phyloP scores from a whole-genome alignment of 2,329 filamentous ascomycete species.

The Verticillium zaregamsianum region DNA sequence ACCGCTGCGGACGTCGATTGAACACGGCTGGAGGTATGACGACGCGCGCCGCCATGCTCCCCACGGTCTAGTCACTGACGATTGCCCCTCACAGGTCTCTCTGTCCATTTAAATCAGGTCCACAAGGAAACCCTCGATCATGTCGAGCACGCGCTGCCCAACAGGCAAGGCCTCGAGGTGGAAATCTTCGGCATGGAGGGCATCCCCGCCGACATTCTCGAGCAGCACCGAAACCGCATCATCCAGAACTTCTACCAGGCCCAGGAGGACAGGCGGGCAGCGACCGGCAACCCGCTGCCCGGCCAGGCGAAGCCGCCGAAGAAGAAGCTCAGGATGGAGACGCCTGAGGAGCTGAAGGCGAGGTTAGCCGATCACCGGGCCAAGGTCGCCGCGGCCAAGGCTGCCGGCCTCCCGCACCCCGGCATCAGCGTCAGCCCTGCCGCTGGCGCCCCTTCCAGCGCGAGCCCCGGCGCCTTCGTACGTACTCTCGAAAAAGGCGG shows the following conservation, averaged over 20 bases:
- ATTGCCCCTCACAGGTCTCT: constrained; percentile 60
- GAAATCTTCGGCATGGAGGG: constrained; percentile 99
- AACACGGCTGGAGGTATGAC: constrained; percentile 88
- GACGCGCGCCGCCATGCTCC: neutral
- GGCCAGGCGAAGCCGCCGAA: constrained; percentile 62
- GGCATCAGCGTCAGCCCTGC: constrained; percentile 45
- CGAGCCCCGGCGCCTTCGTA: constrained; percentile 55
- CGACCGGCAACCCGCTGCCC: constrained; percentile 78
- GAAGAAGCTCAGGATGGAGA: constrained; percentile 71
- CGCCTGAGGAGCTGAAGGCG: constrained; percentile 72
- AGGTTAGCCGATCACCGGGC: constrained; percentile 74
- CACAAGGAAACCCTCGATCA: constrained; percentile 87
- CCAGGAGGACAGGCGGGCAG: constrained; percentile 75
- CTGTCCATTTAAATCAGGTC: constrained; percentile 96
- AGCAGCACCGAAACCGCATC: constrained; percentile 82
- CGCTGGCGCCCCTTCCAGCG: constrained; percentile 27
- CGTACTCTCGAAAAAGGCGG: constrained; percentile 26
- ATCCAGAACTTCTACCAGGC: constrained; percentile 80
- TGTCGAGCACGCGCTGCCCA: constrained; percentile 89
- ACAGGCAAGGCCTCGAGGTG: constrained; percentile 78
- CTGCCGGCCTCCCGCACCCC: constrained; percentile 23
- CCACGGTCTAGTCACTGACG: neutral
- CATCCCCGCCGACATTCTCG: constrained; percentile 79
- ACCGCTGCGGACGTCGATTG: constrained; percentile 78
- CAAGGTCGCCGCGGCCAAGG: constrained; percentile 57